Percentiles rank a stretch among this genome's conserved stretches.
These are phyloP conservation scores for Fusarium brevicatenulatum DNA, from an alignment of 2,329 filamentous ascomycete species.

Conservation along the genomic window DNA sequence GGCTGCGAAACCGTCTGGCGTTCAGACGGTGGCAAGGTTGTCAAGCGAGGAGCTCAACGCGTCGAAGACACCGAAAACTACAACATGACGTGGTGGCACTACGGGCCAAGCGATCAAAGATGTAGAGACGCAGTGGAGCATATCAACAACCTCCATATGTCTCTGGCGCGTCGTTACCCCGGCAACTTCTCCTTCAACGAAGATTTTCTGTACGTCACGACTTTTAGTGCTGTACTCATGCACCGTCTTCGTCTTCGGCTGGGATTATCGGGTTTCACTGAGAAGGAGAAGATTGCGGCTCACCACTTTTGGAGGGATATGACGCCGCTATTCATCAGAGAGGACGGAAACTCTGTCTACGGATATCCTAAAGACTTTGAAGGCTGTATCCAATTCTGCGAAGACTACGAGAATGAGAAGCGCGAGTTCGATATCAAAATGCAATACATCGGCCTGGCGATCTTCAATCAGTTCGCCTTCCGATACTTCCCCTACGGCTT, in stretches of 20 bases:
- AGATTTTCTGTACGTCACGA: background rate
- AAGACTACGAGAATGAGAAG: background rate
- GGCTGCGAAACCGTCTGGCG: background rate
- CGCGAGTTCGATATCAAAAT: background rate
- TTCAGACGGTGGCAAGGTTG: constrained; percentile 1
- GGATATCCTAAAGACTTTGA: constrained; percentile 1
- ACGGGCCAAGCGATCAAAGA: background rate
- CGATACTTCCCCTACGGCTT: background rate
- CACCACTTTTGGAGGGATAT: constrained; percentile 12
- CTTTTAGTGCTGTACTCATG: background rate
- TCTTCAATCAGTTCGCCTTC: constrained; percentile 4
- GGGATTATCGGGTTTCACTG: background rate
- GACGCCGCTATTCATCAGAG: background rate
- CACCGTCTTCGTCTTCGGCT: background rate
- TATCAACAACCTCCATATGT: background rate
- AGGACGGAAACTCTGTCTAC: background rate
- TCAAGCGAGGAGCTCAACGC: background rate
- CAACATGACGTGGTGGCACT: constrained; percentile 14
- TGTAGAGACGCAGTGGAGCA: background rate
- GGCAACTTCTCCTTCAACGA: background rate
- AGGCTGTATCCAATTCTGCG: background rate
- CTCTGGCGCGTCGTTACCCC: background rate
- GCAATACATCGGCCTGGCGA: background rate
- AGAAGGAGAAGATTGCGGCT: background rate
- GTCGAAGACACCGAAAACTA: constrained; percentile 3